Evolutionary conservation across 352 stramenopile genomes (phyloP).

Genomic region (Phytopythium aichiense): DNA sequence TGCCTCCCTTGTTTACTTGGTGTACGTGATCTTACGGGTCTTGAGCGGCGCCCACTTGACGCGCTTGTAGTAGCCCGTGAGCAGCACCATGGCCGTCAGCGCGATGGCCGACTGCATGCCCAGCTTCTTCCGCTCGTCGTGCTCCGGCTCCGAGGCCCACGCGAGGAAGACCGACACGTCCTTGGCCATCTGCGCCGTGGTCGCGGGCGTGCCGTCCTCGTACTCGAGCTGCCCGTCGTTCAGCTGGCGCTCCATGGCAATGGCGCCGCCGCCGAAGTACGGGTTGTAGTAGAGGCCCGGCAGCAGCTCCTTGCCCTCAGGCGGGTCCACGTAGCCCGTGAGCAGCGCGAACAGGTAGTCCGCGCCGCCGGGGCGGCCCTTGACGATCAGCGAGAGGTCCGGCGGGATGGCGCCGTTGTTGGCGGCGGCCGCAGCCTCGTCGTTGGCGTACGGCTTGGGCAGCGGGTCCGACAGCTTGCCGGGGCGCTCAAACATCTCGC

Average conservation of each 20-base stretch:
- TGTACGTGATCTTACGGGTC: constrained; percentile 98
- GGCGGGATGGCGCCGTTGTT: constrained; percentile 98
- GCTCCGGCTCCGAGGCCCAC: constrained; percentile 96
- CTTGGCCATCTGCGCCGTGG: constrained; percentile 97
- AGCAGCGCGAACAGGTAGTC: constrained; percentile 98
- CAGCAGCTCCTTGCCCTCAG: constrained; percentile 86
- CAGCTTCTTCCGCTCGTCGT: constrained; percentile 97
- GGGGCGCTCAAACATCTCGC: constrained; percentile 99
- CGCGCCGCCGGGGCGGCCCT: constrained; percentile 92
- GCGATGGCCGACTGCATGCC: constrained; percentile 94
- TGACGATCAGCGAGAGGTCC: constrained; percentile 98
- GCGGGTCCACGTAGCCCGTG: constrained; percentile 96
- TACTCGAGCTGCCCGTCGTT: constrained; percentile 97
- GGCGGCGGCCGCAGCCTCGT: constrained; percentile 94
- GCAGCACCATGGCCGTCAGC: constrained; percentile 85
- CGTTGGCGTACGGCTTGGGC: constrained; percentile 96
- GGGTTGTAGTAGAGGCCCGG: constrained; percentile 97
- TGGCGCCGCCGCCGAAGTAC: constrained; percentile 97
- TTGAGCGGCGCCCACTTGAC: constrained; percentile 98
- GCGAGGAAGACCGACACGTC: constrained; percentile 97
- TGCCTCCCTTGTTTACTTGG: constrained; percentile 76
- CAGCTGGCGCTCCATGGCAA: constrained; percentile 98
- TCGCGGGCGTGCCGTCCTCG: constrained; percentile 95
- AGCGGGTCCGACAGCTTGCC: constrained; percentile 96
- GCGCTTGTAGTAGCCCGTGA: constrained; percentile 98